phyloP scores from a whole-genome alignment of 2,329 filamentous ascomycete genomes.

The Allantophomopsis lycopodina region DNA sequence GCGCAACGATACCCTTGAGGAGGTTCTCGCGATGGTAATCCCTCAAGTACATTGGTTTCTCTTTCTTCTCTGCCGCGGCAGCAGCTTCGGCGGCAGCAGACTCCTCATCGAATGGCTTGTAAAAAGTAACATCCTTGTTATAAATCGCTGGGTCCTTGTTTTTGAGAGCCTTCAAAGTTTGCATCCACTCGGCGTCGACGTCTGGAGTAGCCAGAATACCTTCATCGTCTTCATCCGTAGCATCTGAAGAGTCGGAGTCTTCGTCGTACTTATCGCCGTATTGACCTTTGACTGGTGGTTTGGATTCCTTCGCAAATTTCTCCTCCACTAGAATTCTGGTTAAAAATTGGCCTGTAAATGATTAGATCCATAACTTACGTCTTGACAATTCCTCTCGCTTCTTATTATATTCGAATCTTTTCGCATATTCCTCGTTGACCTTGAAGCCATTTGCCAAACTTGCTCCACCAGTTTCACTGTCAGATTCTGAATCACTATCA shows the following conservation, averaged over 20 bases:
- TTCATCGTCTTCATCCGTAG: slow-evolving; percentile 81
- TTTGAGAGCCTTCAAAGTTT: slow-evolving; percentile 75
- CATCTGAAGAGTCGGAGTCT: slow-evolving; percentile 52
- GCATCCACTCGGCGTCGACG: slow-evolving; percentile 76
- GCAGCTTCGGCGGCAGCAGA: slow-evolving; percentile 17
- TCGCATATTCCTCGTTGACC: slow-evolving; percentile 83
- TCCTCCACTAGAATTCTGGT: slow-evolving; percentile 57
- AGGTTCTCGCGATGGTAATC: slow-evolving; percentile 91
- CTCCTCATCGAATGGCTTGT: slow-evolving; percentile 43
- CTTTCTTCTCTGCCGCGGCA: slow-evolving; percentile 31
- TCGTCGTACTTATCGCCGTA: slow-evolving; percentile 30
- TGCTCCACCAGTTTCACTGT: slow-evolving; percentile 20
- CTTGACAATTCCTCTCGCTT: slow-evolving; percentile 78
- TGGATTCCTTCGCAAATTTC: slow-evolving; percentile 47
- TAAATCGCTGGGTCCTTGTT: slow-evolving; percentile 88
- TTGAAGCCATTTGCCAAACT: slow-evolving; percentile 39
- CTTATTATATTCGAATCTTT: slow-evolving; percentile 91
- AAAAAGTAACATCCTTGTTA: slow-evolving; percentile 69
- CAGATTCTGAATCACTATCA: slow-evolving; percentile 23
- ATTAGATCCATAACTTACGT: slow-evolving; percentile 27
- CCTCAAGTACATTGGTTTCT: slow-evolving; percentile 73
- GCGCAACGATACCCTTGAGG: slow-evolving; percentile 55
- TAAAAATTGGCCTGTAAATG: too few relatives aligned
- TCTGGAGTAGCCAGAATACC: slow-evolving; percentile 76
- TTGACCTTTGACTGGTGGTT: slow-evolving; percentile 23